A percentile compares a stretch with the other conserved stretches of the same genome.
These are phyloP conservation scores for Crotalaria pallida DNA, from an alignment of 306 rosid species.

Conservation along the genomic window DNA sequence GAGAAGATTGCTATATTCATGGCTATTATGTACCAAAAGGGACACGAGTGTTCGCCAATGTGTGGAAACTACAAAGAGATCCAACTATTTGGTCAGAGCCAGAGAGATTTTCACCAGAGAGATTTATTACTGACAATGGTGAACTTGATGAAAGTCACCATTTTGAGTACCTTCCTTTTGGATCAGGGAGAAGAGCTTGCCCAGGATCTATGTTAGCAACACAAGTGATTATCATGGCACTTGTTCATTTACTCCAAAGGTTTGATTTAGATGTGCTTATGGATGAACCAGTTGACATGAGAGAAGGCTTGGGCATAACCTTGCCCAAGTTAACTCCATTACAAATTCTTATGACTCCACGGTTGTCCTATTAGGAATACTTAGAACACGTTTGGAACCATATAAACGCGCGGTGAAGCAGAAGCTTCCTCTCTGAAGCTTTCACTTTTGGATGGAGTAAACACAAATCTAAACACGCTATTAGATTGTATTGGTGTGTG, in stretches of 20 bases:
- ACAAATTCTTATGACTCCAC: conserved; percentile 26
- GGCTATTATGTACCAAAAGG: conserved; percentile 40
- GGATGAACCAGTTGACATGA: conserved; percentile 37
- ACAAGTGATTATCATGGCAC: conserved; percentile 34
- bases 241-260: conserved; percentile 50
- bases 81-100: conserved; percentile 43
- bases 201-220: conserved; percentile 43
- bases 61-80: conserved; percentile 58
- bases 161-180: conserved; percentile 53
- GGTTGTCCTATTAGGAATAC: conserved; percentile 16
- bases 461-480: too few species aligned
- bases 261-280: conserved; percentile 31
- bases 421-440: too few species aligned
- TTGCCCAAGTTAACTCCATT: conserved; percentile 44
- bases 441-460: too few species aligned
- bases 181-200: conserved; percentile 49
- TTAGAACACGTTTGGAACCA: too few species aligned
- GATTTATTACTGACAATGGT: conserved; percentile 32
- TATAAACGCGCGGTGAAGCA: too few species aligned
- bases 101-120: conserved; percentile 43
- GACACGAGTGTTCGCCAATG: conserved; percentile 43
- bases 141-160: conserved; percentile 32
- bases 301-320: conserved; percentile 43
- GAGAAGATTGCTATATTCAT: conserved; percentile 34
- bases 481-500: too few species aligned